These are phyloP conservation scores for Starmerella apis DNA, from an alignment of 805 yeast species.

Conservation along the genomic window DNA sequence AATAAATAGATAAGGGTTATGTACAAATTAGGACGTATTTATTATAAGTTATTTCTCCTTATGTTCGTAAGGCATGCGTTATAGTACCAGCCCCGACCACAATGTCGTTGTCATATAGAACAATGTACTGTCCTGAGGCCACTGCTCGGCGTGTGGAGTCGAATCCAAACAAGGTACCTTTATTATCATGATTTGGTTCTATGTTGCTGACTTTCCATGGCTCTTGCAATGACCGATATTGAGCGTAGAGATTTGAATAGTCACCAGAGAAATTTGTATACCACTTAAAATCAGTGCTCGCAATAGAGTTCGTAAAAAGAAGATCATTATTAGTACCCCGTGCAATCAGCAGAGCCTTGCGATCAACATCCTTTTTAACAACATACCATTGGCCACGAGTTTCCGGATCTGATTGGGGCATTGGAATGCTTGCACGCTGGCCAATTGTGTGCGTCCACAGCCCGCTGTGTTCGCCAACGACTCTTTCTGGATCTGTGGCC, in stretches of 20 bases:
- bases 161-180: slow-evolving; percentile 36
- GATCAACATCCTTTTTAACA: slow-evolving; percentile 50
- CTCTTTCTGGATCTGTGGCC: slow-evolving; percentile 46
- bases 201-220: slow-evolving; percentile 36
- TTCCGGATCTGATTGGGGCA: slow-evolving; percentile 81
- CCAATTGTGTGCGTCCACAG: slow-evolving; percentile 95
- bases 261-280: slow-evolving; percentile 27
- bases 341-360: slow-evolving; percentile 72
- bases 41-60: not conserved
- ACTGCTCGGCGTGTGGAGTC: slow-evolving; percentile 51
- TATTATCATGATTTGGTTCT: not conserved
- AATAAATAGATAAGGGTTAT: not conserved
- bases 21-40: not conserved
- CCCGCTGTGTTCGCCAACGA: slow-evolving; percentile 75
- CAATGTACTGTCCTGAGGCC: slow-evolving; percentile 83
- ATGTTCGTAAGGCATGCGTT: not conserved
- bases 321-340: slow-evolving; percentile 52
- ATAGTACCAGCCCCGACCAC: slow-evolving; percentile 47
- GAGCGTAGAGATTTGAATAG: slow-evolving; percentile 38
- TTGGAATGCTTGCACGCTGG: slow-evolving; percentile 62
- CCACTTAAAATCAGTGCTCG: slow-evolving; percentile 45
- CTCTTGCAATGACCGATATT: slow-evolving; percentile 63
- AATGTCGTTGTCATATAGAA: slow-evolving; percentile 53
- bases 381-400: slow-evolving; percentile 81
- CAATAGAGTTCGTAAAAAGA: slow-evolving; percentile 40